phyloP scores from a whole-genome alignment of 73 alveolate species.

The Stentor roeselii region DNA sequence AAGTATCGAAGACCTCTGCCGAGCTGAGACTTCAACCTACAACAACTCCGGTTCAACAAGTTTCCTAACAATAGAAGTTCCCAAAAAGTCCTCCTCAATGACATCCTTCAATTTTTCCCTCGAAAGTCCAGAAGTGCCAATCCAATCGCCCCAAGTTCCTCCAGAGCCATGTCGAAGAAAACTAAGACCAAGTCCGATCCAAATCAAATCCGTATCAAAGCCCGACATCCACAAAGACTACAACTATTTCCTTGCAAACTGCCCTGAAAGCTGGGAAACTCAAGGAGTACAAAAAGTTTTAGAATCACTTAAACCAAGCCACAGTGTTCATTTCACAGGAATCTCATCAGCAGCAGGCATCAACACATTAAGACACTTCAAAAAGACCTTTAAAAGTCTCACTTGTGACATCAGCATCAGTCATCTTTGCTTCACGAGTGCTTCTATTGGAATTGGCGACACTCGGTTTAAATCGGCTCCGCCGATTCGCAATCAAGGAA shows the following conservation, averaged over 20 bases:
- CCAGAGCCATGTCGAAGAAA: no score
- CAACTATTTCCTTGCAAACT: background rate
- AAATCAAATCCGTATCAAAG: background rate
- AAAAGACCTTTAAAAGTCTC: background rate
- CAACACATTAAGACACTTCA: background rate
- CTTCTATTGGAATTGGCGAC: background rate
- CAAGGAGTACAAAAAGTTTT: slow-evolving; percentile 15
- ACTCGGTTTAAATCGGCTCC: slow-evolving; percentile 18
- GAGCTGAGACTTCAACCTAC: slow-evolving; percentile 7
- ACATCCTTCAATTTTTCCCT: background rate
- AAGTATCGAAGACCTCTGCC: background rate
- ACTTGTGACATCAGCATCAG: background rate
- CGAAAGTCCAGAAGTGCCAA: background rate
- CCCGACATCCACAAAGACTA: background rate
- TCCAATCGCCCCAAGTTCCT: background rate
- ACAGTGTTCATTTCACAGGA: background rate
- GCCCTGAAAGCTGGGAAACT: slow-evolving; percentile 22
- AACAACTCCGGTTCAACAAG: background rate
- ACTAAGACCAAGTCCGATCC: background rate
- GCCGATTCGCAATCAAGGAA: background rate
- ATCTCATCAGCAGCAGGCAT: slow-evolving; percentile 9
- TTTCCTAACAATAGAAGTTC: background rate
- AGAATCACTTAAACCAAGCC: background rate
- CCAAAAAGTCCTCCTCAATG: background rate
- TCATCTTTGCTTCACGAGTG: background rate